Evolutionary conservation across 352 stramenopile species (phyloP).

Genomic region (Phytophthora cryptogea): DNA sequence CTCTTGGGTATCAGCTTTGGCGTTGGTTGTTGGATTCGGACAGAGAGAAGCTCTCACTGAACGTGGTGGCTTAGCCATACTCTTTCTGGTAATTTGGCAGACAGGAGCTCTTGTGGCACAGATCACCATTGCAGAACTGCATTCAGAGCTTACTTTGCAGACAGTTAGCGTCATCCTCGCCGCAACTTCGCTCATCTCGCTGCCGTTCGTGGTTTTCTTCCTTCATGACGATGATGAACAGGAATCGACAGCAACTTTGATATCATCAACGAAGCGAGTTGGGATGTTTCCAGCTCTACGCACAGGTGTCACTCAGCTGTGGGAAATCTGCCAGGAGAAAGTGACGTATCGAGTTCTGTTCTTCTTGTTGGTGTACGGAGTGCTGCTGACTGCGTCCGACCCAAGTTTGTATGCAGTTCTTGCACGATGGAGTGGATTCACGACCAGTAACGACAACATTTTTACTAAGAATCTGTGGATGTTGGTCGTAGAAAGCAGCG

Average conservation of each 20-base stretch:
- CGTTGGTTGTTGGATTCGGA: conserved; percentile 53
- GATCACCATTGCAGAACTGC: conserved; percentile 29
- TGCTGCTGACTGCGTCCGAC: conserved; percentile 46
- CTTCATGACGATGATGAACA: conserved; percentile 43
- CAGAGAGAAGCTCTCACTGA: conserved; percentile 53
- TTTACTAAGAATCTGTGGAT: conserved; percentile 16
- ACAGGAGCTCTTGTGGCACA: conserved; percentile 31
- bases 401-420: conserved; percentile 38
- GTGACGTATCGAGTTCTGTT: conserved; percentile 54
- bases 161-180: conserved; percentile 15
- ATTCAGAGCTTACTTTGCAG: conserved; percentile 19
- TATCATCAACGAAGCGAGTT: conserved; percentile 30
- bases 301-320: conserved; percentile 41
- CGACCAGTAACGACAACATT: neutral
- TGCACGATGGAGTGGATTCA: conserved; percentile 43
- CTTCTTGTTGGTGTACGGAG: conserved; percentile 50
- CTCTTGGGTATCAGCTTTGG: conserved; percentile 45
- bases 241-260: conserved; percentile 10
- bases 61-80: conserved; percentile 49
- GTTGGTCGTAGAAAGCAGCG: conserved; percentile 33
- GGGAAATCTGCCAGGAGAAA: conserved; percentile 59
- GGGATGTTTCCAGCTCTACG: conserved; percentile 26
- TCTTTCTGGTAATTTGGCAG: conserved; percentile 55
- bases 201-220: conserved; percentile 45
- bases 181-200: conserved; percentile 5